Evolutionary conservation across 179 eudicot species (phyloP).

Genomic region (Silene coronaria): DNA sequence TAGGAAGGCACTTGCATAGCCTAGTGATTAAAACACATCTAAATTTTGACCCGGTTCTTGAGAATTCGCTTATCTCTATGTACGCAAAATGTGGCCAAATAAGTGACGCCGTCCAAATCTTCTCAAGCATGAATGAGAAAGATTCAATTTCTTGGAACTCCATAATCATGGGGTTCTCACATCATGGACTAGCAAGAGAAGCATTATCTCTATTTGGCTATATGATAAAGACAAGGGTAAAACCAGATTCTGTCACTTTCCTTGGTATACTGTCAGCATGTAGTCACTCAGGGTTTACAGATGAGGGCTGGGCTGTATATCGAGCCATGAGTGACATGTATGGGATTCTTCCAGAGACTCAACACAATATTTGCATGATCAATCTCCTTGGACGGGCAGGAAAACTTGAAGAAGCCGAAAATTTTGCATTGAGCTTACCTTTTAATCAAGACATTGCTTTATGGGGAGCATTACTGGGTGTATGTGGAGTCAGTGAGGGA

Average conservation of each 20-base stretch:
- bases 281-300: slow-evolving; percentile 33
- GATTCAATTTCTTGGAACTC: slow-evolving; percentile 45
- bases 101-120: slow-evolving; percentile 28
- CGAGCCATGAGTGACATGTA: slow-evolving; percentile 27
- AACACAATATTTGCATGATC: slow-evolving; percentile 36
- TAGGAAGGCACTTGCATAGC: slow-evolving; percentile 39
- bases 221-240: slow-evolving; percentile 24
- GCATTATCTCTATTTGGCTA: slow-evolving; percentile 33
- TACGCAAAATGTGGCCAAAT: slow-evolving; percentile 43
- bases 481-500: slow-evolving; percentile 35
- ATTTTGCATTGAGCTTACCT: slow-evolving; percentile 35
- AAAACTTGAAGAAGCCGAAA: slow-evolving; percentile 38
- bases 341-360: slow-evolving; percentile 25
- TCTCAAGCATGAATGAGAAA: slow-evolving; percentile 30
- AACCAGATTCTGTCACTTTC: slow-evolving; percentile 37
- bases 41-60: slow-evolving; percentile 29
- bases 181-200: slow-evolving; percentile 33
- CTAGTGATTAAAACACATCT: slow-evolving; percentile 30
- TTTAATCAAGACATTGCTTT: slow-evolving; percentile 27
- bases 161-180: slow-evolving; percentile 43
- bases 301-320: slow-evolving; percentile 28
- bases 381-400: slow-evolving; percentile 43
- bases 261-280: slow-evolving; percentile 38
- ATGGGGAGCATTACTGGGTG: slow-evolving; percentile 46
- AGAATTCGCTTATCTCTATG: slow-evolving; percentile 38